Conservation (phyloP, 1,139 yeast species). For the Kurtzmaniella quercitrusa region DNA sequence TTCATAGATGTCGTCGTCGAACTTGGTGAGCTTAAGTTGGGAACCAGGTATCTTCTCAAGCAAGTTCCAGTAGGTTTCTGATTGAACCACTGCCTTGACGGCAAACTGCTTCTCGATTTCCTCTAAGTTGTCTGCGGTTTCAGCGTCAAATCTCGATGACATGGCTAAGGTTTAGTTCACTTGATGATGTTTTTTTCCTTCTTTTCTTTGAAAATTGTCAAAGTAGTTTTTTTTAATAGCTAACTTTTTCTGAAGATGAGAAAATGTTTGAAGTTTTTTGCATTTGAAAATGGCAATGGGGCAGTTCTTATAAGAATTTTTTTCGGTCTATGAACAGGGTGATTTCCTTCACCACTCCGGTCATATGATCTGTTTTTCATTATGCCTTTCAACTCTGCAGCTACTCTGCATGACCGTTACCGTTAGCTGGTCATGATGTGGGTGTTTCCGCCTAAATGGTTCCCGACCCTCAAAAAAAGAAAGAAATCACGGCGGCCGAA, state of each 20-base stretch:
- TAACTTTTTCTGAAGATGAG: not conserved
- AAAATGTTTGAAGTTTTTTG: not conserved
- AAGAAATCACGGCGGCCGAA: no score
- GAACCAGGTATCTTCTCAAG: constrained; percentile 74
- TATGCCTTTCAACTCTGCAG: no score
- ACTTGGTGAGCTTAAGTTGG: constrained; percentile 68
- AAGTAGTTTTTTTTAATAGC: not conserved
- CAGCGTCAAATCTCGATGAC: constrained; percentile 41
- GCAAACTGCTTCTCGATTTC: constrained; percentile 94
- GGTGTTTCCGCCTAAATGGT: no score
- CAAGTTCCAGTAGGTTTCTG: constrained; percentile 89
- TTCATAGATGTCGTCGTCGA: constrained; percentile 78
- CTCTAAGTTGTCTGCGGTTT: constrained; percentile 55
- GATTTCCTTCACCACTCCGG: no score
- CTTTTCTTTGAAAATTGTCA: not conserved
- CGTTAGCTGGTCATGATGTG: no score
- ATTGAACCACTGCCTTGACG: constrained; percentile 94
- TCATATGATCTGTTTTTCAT: no score
- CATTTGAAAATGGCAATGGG: no score
- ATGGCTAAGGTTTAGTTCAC: constrained; percentile 10
- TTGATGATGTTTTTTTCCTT: not conserved
- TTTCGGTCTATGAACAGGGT: no score
- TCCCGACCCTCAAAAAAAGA: no score
- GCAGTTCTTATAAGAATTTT: not conserved
- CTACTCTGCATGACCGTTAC: no score